Evolutionary conservation across 768 basidiomycete genomes (phyloP), one percentile per base, ranked within the genome.

Genomic region (Lentinus tigrinus): DNA sequence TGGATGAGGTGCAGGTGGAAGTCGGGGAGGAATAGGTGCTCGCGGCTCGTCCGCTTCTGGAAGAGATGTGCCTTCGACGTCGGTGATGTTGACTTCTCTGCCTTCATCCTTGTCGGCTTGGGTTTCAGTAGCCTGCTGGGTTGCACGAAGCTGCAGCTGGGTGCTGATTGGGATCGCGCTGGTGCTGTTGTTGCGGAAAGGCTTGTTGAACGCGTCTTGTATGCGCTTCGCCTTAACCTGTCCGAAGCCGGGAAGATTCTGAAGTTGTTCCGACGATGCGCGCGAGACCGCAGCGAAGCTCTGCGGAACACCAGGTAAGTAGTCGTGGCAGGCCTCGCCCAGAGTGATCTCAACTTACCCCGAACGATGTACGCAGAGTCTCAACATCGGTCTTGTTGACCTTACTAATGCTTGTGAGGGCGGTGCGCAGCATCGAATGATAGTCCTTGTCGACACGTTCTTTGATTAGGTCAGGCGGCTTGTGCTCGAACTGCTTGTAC

Each of bases 371-470:
- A 21, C 91, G 84, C 40, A 99, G 77, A 3, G 96, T 98, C 73
- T 93, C 87, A 1, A 95, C 93, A 66, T 99, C 97, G 3, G 96
- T 98, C 78, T 96, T 97, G 74, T 98, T 98, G 61, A 99, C 93
- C 64, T 91, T 93, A 68, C 84, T 89, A 66, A 98, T 91, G 62
- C 84, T 85, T 1, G 96, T 98, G 26, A 99, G 78, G 1, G 91
- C 82, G 19, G 85, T 83, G 55, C 90, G 89, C 14, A 98, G 72
- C 66, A 94, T 81, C 8, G 93, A 85, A 61, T 81, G 75, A 67
- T 97, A 93, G 65, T 93, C 89, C 63, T 95, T 93, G 71, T 97
- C 94, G 27, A 91, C 79, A 43, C 93, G 88, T 70, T 98, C 97
- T 71, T 95, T 96, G 76, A 99, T 95, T 67, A 95, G 77, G 68